Evolutionary conservation across 129 eudicot genomes (phyloP).

Genomic region (Helianthus tuberosus): DNA sequence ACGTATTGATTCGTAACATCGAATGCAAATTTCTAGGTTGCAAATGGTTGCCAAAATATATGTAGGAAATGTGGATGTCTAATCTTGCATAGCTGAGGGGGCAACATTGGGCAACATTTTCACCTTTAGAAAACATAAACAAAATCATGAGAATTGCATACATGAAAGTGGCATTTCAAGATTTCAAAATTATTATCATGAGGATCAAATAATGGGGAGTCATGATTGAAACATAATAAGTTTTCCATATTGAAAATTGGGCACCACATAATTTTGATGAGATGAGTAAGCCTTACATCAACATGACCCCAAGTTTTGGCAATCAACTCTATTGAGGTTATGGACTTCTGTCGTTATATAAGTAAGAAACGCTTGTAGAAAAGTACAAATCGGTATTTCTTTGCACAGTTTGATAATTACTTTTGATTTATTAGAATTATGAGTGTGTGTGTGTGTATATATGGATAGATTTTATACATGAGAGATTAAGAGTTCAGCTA

Average conservation of each 20-base stretch:
- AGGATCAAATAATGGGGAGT: constrained; percentile 43
- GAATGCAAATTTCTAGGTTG: neutral
- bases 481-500: too few species aligned
- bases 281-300: constrained; percentile 43
- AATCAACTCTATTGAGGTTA: too few species aligned
- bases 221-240: constrained; percentile 40
- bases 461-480: too few species aligned
- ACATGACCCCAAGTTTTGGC: constrained; percentile 39
- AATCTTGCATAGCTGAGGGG: constrained; percentile 9
- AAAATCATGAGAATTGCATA: constrained; percentile 33
- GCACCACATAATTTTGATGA: constrained; percentile 27
- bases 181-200: constrained; percentile 41
- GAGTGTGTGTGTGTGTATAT: too few species aligned
- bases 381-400: neutral
- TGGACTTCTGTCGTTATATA: neutral
- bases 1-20: neutral
- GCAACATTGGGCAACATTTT: constrained; percentile 6
- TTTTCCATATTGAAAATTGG: constrained; percentile 18
- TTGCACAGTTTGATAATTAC: too few species aligned
- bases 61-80: neutral
- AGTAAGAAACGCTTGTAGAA: neutral
- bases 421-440: too few species aligned
- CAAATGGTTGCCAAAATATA: neutral
- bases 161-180: constrained; percentile 38
- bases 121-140: constrained; percentile 21